Evolutionary conservation across 257 asterid genomes (phyloP), one percentile per base, ranked within the genome.

Genomic region (Nicotiana obtusifolia): DNA sequence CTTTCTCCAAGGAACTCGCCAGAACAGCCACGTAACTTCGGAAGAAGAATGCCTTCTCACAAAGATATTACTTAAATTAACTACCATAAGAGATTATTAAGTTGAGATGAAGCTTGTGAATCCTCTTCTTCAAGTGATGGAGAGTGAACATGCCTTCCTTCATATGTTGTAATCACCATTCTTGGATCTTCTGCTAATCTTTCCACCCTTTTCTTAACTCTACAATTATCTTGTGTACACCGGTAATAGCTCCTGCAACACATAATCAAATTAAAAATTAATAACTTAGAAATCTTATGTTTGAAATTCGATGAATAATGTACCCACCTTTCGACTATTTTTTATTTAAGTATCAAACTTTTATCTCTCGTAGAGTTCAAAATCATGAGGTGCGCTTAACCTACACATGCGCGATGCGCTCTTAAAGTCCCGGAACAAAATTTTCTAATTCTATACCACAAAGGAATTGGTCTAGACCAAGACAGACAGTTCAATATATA

Each of bases 101-200:
- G 89, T 65, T 89, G 95, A 66, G 93, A 64, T 0, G 92, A 83
- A 83, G 91, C 81, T 56, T 87, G 93, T 44, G 90, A 84, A 56
- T 94, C 97, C 2, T 92, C 97, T 5, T 93, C 89, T 5, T 93
- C 98, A 1, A 84, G 93, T 41, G 97, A 93, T 47, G 99, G 98
- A 30, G 95, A 84, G 83, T 95, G 99, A 62, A 86, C n/a, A 85
- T 93, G 99, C 77, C 99, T 89, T 0, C 98, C 99, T 85, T 95
- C 99, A 81, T 95, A 93, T 17, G 98, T 90, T 5, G 99, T 95
- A 81, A 95, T 95, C 69, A 95, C 99, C 99, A 95, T 95, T 64
- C 97, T 90, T 1, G 99, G 98, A 85, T 95, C 99, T 76, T 93
- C 98, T 3, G 93, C 98, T 22, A 93, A 87, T 81, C 99, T 87